phyloP scores from a whole-genome alignment of 345 rosid species.

The Linum lewisii region DNA sequence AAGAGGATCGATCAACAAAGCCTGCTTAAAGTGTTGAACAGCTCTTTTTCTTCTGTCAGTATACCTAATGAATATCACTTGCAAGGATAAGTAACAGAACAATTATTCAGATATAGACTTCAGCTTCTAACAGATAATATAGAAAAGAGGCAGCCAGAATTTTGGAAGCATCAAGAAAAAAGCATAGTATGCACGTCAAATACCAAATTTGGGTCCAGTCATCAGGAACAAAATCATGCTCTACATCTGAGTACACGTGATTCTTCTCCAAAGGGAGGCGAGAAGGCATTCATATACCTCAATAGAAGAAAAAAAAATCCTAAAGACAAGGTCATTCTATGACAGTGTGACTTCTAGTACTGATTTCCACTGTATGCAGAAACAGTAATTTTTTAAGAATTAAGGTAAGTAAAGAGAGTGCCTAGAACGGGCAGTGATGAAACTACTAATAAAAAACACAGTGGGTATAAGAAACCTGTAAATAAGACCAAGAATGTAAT shows the following conservation, averaged over 20 bases:
- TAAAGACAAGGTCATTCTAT: not conserved
- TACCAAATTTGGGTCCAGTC: not conserved
- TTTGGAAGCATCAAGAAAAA: not conserved
- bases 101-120: not conserved
- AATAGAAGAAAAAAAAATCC: not conserved
- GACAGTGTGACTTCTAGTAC: not conserved
- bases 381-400: not conserved
- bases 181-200: not conserved
- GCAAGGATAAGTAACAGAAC: not conserved
- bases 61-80: slow-evolving; percentile 43
- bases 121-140: not conserved
- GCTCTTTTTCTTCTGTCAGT: slow-evolving; percentile 87
- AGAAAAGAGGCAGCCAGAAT: too few species aligned
- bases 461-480: slow-evolving; percentile 43
- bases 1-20: slow-evolving; percentile 82
- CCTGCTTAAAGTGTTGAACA: slow-evolving; percentile 65
- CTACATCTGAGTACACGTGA: not conserved
- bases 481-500: slow-evolving; percentile 93
- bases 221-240: not conserved
- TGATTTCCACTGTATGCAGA: not conserved
- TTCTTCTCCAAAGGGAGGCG: not conserved
- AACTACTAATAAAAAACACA: too few species aligned
- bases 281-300: not conserved
- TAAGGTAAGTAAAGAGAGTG: not conserved
- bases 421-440: not conserved